phyloP scores from a whole-genome alignment of 2,329 filamentous ascomycete genomes.

The Ceratocystis cubensis region DNA sequence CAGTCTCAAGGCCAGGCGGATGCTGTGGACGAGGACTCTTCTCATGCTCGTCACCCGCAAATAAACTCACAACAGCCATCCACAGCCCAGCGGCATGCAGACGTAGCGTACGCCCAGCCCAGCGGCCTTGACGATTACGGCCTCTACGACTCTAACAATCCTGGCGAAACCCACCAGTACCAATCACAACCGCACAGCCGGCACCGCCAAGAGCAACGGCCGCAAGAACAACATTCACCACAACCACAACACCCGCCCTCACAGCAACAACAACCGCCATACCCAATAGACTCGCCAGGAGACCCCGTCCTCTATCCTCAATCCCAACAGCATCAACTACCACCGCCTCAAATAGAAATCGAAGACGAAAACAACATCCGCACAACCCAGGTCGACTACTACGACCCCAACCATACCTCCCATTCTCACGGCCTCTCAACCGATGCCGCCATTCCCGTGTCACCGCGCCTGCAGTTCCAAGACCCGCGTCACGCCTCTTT shows the following conservation, averaged over 20 bases:
- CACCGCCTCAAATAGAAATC: slow-evolving; percentile 20
- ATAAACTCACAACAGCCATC: background rate
- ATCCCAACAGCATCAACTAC: background rate
- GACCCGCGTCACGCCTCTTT: slow-evolving; percentile 20
- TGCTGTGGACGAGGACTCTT: background rate
- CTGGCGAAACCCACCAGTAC: background rate
- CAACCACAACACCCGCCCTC: background rate
- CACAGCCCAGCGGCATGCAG: background rate
- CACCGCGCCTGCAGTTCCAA: slow-evolving; percentile 14
- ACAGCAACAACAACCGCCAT: slow-evolving; percentile 2
- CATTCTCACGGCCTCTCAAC: background rate
- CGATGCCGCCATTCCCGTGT: slow-evolving; percentile 14
- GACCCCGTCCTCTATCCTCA: background rate
- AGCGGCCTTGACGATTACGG: background rate
- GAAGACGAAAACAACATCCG: slow-evolving; percentile 20
- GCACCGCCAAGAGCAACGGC: background rate
- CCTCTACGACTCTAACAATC: background rate
- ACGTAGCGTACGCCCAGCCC: background rate
- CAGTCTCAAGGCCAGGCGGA: background rate
- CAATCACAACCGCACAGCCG: background rate
- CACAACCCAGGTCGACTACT: slow-evolving; percentile 13
- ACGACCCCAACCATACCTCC: slow-evolving; percentile 8
- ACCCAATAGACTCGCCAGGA: slow-evolving; percentile 4
- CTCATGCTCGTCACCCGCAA: background rate
- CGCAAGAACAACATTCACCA: background rate